Base-by-base conservation (phyloP, 2,329 filamentous ascomycete species). In the Pseudogymnoascus sp. region DNA sequence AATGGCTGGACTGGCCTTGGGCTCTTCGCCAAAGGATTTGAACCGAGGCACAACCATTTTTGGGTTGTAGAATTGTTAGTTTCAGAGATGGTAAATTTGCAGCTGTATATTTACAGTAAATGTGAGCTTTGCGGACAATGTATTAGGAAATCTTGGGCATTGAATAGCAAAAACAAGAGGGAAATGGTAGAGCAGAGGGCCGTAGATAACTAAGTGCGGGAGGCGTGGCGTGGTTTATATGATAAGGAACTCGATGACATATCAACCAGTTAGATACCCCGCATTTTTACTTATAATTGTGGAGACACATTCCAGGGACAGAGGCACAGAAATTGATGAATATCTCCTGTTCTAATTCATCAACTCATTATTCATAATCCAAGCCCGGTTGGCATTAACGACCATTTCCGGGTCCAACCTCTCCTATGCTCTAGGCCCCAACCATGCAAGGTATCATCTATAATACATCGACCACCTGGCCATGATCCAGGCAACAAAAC, bases 201-300 rank as follows among this genome's bases (percentile, higher is more conserved):
- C 4, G 28, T 54, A 35, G 28, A 54, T 54, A 54, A 54, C 47
- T 54, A 54, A 54, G 18, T 20, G 47, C 47, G 47, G 47, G 47
- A 54, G 16, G 47, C 25, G 8, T 35, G 47, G 47, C 25, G 8
- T 35, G 47, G 47, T 14, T 54, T 54, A 54, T 54, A 54, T 35
- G 47, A 54, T 54, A 54, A 54, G 47, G 28, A 20, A 33, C 25
- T 35, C 8, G 47, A 54, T 54, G 16, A 54, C 47, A 54, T 54
- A 54, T 54, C 47, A 54, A 54, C 16, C 16, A 30, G 20, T 33
- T 54, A 33, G 47, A 54, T 54, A 54, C 47, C 47, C 47, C 47
- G 47, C 47, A 54, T 54, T 33, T 54, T 54, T 22, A 35, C n/a
- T 54, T 54, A 54, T 35, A 54, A 33, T 54, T 18, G 47, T 54